Percentiles rank a stretch among this genome's conserved stretches.
phyloP scores from a whole-genome alignment of 192 early-diverging fungal genomes.

The Pilaira anomala region DNA sequence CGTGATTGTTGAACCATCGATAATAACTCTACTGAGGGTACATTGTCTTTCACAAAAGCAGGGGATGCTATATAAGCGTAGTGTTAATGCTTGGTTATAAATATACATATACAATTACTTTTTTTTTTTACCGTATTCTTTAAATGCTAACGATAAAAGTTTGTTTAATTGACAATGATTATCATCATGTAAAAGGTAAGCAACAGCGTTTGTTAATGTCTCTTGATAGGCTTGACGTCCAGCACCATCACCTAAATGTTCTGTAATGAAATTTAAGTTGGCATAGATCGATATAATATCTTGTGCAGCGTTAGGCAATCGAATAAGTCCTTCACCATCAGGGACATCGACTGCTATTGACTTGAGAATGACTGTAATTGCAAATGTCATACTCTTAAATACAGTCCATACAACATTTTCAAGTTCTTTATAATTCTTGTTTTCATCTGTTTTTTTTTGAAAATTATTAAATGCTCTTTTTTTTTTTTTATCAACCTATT shows the following conservation, averaged over 20 bases:
- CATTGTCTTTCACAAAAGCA: constrained; percentile 5
- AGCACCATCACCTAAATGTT: constrained; percentile 37
- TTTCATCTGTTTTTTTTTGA: not conserved
- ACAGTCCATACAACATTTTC: constrained; percentile 34
- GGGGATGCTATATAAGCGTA: no score
- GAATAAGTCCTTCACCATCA: constrained; percentile 18
- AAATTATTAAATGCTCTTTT: not conserved
- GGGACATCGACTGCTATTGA: constrained; percentile 31
- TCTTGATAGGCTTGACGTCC: constrained; percentile 51
- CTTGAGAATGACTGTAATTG: constrained; percentile 48
- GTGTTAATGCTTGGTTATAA: not conserved
- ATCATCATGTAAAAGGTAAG: constrained; percentile 33
- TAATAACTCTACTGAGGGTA: constrained; percentile 1
- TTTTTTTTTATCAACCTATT: no score
- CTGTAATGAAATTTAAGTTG: constrained; percentile 48
- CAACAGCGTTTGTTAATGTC: constrained; percentile 41
- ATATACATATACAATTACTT: not conserved
- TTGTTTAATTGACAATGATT: constrained; percentile 24
- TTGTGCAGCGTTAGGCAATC: constrained; percentile 17
- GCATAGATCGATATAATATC: constrained; percentile 44
- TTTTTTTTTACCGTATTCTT: constrained; percentile 25
- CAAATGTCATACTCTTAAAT: constrained; percentile 48
- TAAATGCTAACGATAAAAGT: constrained; percentile 20
- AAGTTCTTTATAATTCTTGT: constrained; percentile 1
- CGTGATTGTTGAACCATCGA: constrained; percentile 36